Conservation (phyloP, 106 monocot genomes). For the Apostasia ramifera region DNA sequence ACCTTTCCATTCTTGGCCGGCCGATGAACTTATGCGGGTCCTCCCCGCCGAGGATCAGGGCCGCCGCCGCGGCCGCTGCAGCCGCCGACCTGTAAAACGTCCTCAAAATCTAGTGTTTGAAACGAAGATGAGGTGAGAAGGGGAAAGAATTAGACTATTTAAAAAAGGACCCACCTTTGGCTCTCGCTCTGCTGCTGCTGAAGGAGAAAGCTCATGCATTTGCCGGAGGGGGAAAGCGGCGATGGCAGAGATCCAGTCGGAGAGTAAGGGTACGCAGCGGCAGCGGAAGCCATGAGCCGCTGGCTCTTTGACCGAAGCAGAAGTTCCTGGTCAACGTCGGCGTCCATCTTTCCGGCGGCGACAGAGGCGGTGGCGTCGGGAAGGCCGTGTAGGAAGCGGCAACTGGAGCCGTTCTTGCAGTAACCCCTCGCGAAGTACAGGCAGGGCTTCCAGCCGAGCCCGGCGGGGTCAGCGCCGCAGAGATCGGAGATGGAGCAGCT, state of each 20-base stretch:
- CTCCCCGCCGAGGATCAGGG: slow-evolving; percentile 52
- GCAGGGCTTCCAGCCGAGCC: slow-evolving; percentile 67
- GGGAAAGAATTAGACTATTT: too few relatives aligned
- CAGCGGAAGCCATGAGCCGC: slow-evolving; percentile 23
- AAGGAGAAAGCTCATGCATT: slow-evolving; percentile 13
- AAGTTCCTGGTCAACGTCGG: slow-evolving; percentile 53
- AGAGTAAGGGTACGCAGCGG: slow-evolving; percentile 56
- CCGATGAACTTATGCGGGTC: slow-evolving; percentile 57
- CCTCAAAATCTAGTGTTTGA: neutral
- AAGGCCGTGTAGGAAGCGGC: slow-evolving; percentile 65
- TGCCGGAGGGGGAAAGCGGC: slow-evolving; percentile 40
- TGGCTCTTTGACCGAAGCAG: slow-evolving; percentile 77
- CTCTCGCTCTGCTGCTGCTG: slow-evolving; percentile 42
- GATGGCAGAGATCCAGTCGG: slow-evolving; percentile 31
- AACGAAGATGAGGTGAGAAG: neutral
- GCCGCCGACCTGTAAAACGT: slow-evolving; percentile 16
- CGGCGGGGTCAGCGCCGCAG: slow-evolving; percentile 29
- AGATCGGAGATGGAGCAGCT: slow-evolving; percentile 50
- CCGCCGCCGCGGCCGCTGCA: slow-evolving; percentile 41
- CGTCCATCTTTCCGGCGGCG: slow-evolving; percentile 35
- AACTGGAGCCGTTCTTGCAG: slow-evolving; percentile 83
- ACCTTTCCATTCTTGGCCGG: slow-evolving; percentile 49
- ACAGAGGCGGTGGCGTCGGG: slow-evolving; percentile 28
- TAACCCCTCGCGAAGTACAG: slow-evolving; percentile 82
- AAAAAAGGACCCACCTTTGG: slow-evolving; percentile 37